phyloP scores from a whole-genome alignment of 2,329 filamentous ascomycete genomes.

The Fusarium albosuccineum region DNA sequence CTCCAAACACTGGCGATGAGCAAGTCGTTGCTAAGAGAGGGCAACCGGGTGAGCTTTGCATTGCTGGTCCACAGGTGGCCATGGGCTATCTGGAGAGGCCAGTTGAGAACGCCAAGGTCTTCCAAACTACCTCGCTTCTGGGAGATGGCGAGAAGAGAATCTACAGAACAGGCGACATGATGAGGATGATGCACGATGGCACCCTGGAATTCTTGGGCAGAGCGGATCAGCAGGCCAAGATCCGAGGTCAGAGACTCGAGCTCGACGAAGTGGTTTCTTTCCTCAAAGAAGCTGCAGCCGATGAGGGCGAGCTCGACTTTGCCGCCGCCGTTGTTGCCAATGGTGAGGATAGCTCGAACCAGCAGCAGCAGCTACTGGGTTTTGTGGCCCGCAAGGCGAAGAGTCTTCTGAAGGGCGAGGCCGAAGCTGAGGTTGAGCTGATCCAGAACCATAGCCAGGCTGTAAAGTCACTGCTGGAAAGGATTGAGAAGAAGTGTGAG shows the following conservation, averaged over 20 bases:
- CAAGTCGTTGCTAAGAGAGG: conserved; percentile 7
- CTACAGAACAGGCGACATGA: conserved; percentile 31
- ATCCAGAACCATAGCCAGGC: neutral
- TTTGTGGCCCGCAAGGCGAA: conserved; percentile 5
- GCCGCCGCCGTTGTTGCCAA: conserved; percentile 20
- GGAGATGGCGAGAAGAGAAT: conserved; percentile 1
- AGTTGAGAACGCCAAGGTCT: conserved; percentile 16
- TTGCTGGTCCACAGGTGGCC: conserved; percentile 25
- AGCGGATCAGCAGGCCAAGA: conserved; percentile 29
- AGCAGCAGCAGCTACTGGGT: conserved; percentile 8
- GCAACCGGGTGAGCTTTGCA: conserved; percentile 22
- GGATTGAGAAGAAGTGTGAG: conserved; percentile 15
- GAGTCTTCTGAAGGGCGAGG: neutral
- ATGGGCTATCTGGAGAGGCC: conserved; percentile 28
- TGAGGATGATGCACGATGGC: conserved; percentile 32
- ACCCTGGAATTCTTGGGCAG: conserved; percentile 24
- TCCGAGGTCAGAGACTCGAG: conserved; percentile 28
- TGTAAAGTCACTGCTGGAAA: neutral
- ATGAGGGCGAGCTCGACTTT: conserved; percentile 13
- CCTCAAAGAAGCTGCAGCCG: neutral
- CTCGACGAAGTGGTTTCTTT: conserved; percentile 23
- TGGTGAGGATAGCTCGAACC: neutral
- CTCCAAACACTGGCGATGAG: rapidly evolving
- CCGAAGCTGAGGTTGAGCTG: neutral
- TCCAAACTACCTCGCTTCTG: neutral